Evolutionary conservation across 257 asterid genomes (phyloP).

Genomic region (Capsicum baccatum): DNA sequence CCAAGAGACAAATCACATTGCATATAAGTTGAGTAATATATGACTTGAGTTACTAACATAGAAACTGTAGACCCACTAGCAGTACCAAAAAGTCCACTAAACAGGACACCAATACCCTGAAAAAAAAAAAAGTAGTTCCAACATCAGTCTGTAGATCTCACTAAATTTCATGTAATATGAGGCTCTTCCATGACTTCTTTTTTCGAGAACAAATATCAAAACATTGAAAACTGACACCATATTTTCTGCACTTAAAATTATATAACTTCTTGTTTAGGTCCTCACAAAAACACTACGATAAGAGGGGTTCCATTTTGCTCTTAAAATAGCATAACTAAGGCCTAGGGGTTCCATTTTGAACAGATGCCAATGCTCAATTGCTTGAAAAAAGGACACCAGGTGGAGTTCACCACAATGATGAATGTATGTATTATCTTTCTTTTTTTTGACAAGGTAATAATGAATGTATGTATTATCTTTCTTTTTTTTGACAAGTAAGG

Average conservation of each 20-base stretch:
- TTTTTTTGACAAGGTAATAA: neutral
- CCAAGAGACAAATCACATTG: neutral
- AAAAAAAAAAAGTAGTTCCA: neutral
- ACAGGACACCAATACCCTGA: slow-evolving; percentile 88
- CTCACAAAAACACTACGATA: neutral
- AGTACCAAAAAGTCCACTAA: slow-evolving; percentile 90
- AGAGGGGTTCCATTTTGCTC: neutral
- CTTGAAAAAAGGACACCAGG: neutral
- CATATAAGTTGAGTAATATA: neutral
- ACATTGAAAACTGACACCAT: neutral
- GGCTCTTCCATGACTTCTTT: neutral
- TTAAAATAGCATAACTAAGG: neutral
- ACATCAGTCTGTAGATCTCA: slow-evolving; percentile 2
- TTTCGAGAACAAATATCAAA: neutral
- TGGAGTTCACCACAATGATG: neutral
- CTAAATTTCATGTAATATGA: neutral
- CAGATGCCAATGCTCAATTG: neutral
- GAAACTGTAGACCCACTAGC: slow-evolving; percentile 87
- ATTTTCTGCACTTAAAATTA: neutral
- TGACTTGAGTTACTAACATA: slow-evolving; percentile 57
- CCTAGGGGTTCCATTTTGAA: neutral
- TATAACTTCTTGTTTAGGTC: neutral
- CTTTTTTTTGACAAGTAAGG: neutral
- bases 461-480: neutral
- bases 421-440: neutral